Conservation (phyloP, 139 green algal species). For the Chlamydomonas applanata region DNA sequence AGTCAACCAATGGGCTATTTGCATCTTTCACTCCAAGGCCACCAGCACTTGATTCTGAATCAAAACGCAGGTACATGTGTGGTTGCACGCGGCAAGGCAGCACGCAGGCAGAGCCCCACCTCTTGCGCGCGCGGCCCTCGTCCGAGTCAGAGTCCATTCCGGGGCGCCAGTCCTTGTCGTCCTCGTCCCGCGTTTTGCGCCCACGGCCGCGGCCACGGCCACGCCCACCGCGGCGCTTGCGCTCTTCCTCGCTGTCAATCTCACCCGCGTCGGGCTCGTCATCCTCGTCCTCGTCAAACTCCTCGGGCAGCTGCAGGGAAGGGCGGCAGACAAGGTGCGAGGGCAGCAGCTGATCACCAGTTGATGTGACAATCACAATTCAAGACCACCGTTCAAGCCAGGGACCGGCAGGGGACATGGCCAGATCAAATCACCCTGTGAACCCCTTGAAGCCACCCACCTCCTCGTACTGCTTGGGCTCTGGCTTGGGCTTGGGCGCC, state of each 20-base stretch:
- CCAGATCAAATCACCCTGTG: no score
- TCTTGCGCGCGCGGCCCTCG: constrained; percentile 8
- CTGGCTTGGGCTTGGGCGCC: constrained; percentile 12
- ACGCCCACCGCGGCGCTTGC: constrained; percentile 7
- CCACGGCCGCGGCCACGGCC: constrained; percentile 12
- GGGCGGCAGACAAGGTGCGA: neutral
- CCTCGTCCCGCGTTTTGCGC: neutral
- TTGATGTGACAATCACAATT: no score
- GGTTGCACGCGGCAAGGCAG: neutral
- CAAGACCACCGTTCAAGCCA: no score
- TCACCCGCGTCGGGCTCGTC: constrained; percentile 9
- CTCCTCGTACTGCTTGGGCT: constrained; percentile 14
- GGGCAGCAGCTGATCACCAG: no score
- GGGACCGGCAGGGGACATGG: no score
- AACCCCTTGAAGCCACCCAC: neutral
- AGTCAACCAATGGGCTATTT: no score
- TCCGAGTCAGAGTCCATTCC: constrained; percentile 15
- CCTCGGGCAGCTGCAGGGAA: neutral
- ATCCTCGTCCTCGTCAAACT: neutral
- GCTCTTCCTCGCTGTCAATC: constrained; percentile 17
- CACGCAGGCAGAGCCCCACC: neutral
- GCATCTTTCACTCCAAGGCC: neutral
- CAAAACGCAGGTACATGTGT: neutral
- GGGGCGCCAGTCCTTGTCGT: constrained; percentile 10
- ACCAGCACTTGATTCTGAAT: neutral